Evolutionary conservation across 2,329 filamentous ascomycete genomes (phyloP).

Genomic region (Microsporum canis): DNA sequence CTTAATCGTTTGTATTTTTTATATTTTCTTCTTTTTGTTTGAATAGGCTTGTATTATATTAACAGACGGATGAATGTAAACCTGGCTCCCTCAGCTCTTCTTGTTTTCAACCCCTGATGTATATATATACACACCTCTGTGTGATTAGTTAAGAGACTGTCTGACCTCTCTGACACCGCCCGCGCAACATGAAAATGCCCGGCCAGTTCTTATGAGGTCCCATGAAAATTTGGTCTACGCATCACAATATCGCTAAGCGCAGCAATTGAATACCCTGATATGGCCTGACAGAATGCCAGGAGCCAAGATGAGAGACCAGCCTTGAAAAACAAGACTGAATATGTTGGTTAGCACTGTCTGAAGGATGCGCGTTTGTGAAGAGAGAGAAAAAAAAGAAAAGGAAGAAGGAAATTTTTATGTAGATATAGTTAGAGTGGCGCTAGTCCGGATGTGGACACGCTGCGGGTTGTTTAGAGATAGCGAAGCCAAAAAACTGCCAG

Average conservation of each 20-base stretch:
- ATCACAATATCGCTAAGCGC: conserved; percentile 50
- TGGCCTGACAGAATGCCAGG: conserved; percentile 58
- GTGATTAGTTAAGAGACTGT: conserved; percentile 42
- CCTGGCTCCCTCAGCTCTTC: not conserved
- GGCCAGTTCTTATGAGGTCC: conserved; percentile 65
- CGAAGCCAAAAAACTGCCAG: not conserved
- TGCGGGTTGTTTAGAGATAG: conserved; percentile 2
- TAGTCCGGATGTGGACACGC: conserved; percentile 11
- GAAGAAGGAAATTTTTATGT: conserved; percentile 18
- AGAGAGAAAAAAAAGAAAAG: conserved; percentile 29
- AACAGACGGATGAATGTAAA: conserved; percentile 4
- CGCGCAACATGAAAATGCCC: conserved; percentile 54
- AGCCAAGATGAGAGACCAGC: conserved; percentile 37
- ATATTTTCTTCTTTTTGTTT: not conserved
- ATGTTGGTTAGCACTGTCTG: conserved; percentile 77
- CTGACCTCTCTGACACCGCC: conserved; percentile 74
- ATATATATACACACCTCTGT: not conserved
- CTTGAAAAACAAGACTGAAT: conserved; percentile 13
- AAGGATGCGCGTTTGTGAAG: conserved; percentile 54
- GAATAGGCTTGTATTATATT: conserved; percentile 4
- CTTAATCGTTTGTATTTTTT: conserved; percentile 5
- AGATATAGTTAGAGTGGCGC: conserved; percentile 8
- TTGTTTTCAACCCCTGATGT: not conserved
- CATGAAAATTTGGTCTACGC: conserved; percentile 42
- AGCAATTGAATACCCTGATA: conserved; percentile 50